A percentile compares a stretch with the other conserved stretches of the same genome.
Evolutionary conservation across 257 asterid species (phyloP).

Genomic region (Leptodermis oblonga): DNA sequence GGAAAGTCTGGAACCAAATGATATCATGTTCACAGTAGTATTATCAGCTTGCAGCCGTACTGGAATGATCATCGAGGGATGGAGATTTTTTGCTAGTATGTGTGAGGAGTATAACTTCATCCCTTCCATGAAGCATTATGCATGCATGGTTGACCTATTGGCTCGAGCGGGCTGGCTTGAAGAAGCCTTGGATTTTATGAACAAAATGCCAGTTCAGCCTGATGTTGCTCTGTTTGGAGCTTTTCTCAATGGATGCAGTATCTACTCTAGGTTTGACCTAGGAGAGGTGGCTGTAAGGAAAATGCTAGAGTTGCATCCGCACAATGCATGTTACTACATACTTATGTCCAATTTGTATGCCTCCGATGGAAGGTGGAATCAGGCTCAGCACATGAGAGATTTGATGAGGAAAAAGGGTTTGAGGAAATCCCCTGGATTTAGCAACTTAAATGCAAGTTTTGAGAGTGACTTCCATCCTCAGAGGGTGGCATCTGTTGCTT

Average conservation of each 20-base stretch:
- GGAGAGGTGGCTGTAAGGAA: conserved; percentile 47
- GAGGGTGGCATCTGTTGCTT: conserved; percentile 9
- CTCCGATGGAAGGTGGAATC: conserved; percentile 43
- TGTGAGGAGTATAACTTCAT: conserved; percentile 26
- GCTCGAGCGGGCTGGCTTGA: conserved; percentile 52
- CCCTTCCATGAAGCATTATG: conserved; percentile 52
- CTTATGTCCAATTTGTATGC: conserved; percentile 49
- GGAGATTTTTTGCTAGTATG: conserved; percentile 44
- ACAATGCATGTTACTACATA: conserved; percentile 43
- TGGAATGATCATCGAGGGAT: conserved; percentile 50
- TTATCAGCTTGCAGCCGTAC: conserved; percentile 55
- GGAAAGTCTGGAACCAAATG: conserved; percentile 46
- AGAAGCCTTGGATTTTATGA: conserved; percentile 51
- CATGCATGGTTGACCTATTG: conserved; percentile 52
- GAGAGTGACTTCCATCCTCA: conserved; percentile 5
- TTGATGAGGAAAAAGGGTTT: conserved; percentile 39
- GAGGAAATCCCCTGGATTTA: conserved; percentile 41
- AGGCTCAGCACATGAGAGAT: conserved; percentile 36
- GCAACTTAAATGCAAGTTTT: conserved; percentile 16
- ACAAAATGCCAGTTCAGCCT: conserved; percentile 42
- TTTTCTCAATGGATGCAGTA: conserved; percentile 48
- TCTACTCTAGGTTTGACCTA: conserved; percentile 45
- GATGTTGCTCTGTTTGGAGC: conserved; percentile 40
- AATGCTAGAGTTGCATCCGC: conserved; percentile 43
- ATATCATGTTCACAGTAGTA: conserved; percentile 41